These are phyloP conservation scores for Paecilomyces fulvus DNA, from an alignment of 2,329 filamentous ascomycete genomes.

Conservation along the genomic window DNA sequence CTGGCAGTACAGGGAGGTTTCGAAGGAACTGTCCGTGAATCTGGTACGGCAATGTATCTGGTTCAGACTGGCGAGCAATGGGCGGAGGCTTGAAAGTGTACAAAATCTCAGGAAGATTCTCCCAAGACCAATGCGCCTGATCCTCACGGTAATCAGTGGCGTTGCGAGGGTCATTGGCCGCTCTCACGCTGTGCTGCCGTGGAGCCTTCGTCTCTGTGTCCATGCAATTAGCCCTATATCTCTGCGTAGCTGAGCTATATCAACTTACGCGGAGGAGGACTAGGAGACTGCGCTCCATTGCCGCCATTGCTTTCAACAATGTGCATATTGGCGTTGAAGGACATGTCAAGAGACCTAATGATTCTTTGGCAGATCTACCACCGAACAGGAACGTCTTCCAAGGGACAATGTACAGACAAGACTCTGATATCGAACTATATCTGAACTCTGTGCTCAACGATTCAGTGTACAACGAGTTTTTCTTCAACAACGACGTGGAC, in stretches of 20 bases:
- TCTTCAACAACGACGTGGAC: background rate
- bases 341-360: background rate
- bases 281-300: background rate
- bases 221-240: background rate
- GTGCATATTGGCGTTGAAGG: background rate
- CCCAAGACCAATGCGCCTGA: conserved; percentile 13
- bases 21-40: conserved; percentile 10
- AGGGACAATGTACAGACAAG: background rate
- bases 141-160: conserved; percentile 6
- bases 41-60: conserved; percentile 3
- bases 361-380: too few species aligned
- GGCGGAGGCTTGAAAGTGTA: conserved; percentile 11
- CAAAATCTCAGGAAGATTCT: conserved; percentile 15
- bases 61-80: background rate
- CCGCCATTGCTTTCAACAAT: background rate
- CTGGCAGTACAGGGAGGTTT: conserved; percentile 17
- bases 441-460: background rate
- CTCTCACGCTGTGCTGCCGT: conserved; percentile 7
- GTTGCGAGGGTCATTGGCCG: conserved; percentile 6
- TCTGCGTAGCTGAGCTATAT: background rate
- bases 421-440: background rate
- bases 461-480: background rate
- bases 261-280: background rate
- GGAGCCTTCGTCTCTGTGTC: conserved; percentile 1
- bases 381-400: background rate